Evolutionary conservation across 371 early-diverging fungal species (phyloP).

Genomic region (Nematocida parisii): DNA sequence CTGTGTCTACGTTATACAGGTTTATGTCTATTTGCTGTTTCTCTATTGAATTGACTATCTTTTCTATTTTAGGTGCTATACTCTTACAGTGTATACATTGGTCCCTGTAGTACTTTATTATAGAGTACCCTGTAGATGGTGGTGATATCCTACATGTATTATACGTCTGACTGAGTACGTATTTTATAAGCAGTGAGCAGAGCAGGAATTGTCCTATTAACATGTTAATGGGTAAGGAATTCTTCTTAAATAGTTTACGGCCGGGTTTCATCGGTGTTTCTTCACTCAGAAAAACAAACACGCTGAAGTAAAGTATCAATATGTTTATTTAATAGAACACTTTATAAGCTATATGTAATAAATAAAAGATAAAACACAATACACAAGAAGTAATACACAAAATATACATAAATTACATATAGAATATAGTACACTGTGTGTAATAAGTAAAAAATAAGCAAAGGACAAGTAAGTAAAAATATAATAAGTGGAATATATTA

Average conservation of each 20-base stretch:
- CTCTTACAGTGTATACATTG: conserved; percentile 66
- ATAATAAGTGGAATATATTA: no score
- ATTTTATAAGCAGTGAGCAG: background rate
- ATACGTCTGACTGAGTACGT: conserved; percentile 5
- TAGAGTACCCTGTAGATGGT: conserved; percentile 27
- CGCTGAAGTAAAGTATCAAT: conserved; percentile 21
- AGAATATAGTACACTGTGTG: no score
- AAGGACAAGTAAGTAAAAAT: no score
- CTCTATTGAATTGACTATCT: conserved; percentile 60
- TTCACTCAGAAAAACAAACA: conserved; percentile 23
- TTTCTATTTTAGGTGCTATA: conserved; percentile 61
- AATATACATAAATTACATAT: no score
- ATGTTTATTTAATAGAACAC: background rate
- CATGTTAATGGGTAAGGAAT: no score
- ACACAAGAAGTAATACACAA: no score
- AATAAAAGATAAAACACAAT: no score
- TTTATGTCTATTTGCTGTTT: conserved; percentile 46
- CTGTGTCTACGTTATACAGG: conserved; percentile 64
- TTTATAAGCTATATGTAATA: no score
- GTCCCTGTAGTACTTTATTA: conserved; percentile 65
- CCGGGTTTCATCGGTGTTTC: conserved; percentile 10
- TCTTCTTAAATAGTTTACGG: conserved; percentile 17
- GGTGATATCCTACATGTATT: conserved; percentile 35
- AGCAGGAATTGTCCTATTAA: conserved; percentile 6
- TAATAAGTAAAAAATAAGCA: no score